phyloP scores from a whole-genome alignment of 2,329 filamentous ascomycete species.

The Trichoderma sp. region DNA sequence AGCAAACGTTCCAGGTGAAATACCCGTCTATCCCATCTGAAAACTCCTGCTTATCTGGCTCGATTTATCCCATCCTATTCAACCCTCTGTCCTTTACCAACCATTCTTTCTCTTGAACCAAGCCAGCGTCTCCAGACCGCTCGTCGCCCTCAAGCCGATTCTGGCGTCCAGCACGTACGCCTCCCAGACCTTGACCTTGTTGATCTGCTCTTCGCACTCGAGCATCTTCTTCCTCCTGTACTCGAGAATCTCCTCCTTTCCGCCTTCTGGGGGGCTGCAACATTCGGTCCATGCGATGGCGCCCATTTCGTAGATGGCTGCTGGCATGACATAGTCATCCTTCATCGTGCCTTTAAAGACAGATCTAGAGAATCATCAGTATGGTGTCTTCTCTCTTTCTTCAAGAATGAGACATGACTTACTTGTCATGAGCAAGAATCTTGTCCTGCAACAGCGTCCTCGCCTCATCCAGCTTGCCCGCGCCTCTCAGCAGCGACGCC shows the following conservation, averaged over 20 bases:
- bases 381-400: neutral
- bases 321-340: conserved; percentile 72
- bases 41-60: neutral
- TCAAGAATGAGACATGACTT: conserved; percentile 33
- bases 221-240: conserved; percentile 54
- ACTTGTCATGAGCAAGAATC: conserved; percentile 67
- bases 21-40: neutral
- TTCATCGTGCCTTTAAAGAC: conserved; percentile 61
- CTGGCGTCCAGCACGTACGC: conserved; percentile 72
- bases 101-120: conserved; percentile 54
- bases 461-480: conserved; percentile 66
- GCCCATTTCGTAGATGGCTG: conserved; percentile 83
- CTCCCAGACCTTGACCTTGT: conserved; percentile 71
- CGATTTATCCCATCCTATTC: neutral
- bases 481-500: conserved; percentile 65
- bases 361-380: conserved; percentile 40
- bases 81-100: conserved; percentile 9
- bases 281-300: conserved; percentile 77
- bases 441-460: conserved; percentile 63
- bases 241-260: conserved; percentile 38
- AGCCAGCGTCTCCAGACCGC: conserved; percentile 65
- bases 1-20: neutral
- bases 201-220: conserved; percentile 66
- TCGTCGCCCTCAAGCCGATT: conserved; percentile 72
- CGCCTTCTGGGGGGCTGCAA: conserved; percentile 43